A percentile compares a stretch with the other conserved stretches of the same genome.
These are phyloP conservation scores for Sodiomyces alkalinus DNA, from an alignment of 2,329 filamentous ascomycete genomes.

Conservation along the genomic window DNA sequence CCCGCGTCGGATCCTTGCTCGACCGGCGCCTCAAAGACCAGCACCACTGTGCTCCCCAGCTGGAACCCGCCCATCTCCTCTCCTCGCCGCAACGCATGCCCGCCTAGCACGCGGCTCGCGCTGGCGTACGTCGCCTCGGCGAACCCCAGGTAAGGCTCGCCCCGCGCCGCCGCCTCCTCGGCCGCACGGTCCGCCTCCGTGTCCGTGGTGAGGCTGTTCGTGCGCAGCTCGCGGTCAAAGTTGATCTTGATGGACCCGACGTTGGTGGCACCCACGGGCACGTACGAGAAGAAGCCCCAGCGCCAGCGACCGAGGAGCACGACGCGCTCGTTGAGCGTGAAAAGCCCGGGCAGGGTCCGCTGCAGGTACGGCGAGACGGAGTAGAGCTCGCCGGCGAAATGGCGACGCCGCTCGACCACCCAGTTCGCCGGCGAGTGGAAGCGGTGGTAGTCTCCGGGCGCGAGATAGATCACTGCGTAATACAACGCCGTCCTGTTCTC, in stretches of 20 bases:
- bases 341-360: constrained; percentile 79
- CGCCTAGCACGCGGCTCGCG: constrained; percentile 63
- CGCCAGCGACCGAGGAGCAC: constrained; percentile 89
- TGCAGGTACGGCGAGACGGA: constrained; percentile 92
- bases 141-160: constrained; percentile 80
- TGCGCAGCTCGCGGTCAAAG: constrained; percentile 86
- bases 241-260: constrained; percentile 95
- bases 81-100: constrained; percentile 69
- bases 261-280: constrained; percentile 91
- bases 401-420: constrained; percentile 88
- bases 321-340: constrained; percentile 92
- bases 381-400: constrained; percentile 93
- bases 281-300: constrained; percentile 94
- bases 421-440: constrained; percentile 93
- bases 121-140: constrained; percentile 77
- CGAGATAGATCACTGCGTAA: constrained; percentile 90
- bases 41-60: constrained; percentile 82
- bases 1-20: constrained; percentile 18
- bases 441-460: constrained; percentile 93
- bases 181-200: constrained; percentile 81
- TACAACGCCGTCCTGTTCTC: constrained; percentile 59
- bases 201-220: constrained; percentile 84
- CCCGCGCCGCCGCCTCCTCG: constrained; percentile 57
- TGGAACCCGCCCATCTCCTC: constrained; percentile 99
- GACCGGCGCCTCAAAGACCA: constrained; percentile 83